These are phyloP conservation scores for Cucurbita maxima DNA, from an alignment of 306 rosid species.

Conservation along the genomic window DNA sequence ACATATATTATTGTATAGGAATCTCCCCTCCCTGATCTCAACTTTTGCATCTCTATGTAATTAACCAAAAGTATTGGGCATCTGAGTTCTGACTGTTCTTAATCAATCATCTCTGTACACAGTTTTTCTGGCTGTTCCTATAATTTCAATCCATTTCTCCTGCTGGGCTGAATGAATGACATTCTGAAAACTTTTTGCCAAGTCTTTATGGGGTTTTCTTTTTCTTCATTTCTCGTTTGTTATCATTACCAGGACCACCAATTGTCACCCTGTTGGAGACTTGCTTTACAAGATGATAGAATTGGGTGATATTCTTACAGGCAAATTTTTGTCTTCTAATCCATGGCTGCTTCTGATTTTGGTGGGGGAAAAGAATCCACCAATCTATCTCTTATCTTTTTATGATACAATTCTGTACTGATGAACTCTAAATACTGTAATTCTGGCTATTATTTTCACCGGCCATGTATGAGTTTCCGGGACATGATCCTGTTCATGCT, in stretches of 20 bases:
- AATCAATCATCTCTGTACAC: not conserved
- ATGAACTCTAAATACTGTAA: not conserved
- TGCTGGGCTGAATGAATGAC: not conserved
- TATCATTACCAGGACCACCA: constrained; percentile 3
- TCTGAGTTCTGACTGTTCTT: not conserved
- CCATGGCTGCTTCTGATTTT: not conserved
- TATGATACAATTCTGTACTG: not conserved
- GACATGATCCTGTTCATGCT: not conserved
- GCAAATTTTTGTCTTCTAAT: not conserved
- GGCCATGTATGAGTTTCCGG: not conserved
- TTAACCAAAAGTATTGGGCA: not conserved
- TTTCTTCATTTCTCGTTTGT: not conserved
- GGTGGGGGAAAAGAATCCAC: not conserved
- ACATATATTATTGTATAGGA: constrained; percentile 6
- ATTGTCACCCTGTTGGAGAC: not conserved
- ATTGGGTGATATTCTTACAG: not conserved
- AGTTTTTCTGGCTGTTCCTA: not conserved
- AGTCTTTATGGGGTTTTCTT: not conserved
- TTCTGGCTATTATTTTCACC: not conserved
- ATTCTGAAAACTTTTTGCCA: not conserved
- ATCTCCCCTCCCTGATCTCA: not conserved
- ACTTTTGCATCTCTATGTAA: not conserved
- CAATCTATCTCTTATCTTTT: not conserved
- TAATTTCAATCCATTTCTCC: not conserved
- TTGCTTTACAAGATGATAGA: not conserved